These are phyloP conservation scores for Blastobotrys mokoenaii DNA, from an alignment of 805 yeast genomes.

Conservation along the genomic window DNA sequence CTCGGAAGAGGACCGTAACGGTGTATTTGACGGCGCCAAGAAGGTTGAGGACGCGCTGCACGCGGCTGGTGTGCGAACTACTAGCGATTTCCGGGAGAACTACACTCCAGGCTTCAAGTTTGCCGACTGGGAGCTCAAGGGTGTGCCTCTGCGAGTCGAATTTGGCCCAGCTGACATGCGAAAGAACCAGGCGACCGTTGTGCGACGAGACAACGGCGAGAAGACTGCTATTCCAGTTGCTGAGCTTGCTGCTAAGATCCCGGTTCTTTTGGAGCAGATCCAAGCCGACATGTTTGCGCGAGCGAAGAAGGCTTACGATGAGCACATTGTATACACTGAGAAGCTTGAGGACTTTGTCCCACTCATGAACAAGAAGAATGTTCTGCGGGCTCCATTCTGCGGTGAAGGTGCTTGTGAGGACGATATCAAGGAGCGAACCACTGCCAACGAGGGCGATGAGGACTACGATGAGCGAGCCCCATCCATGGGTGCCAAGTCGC, in stretches of 20 bases:
- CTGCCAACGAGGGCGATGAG: constrained; percentile 69
- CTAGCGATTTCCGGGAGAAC: constrained; percentile 84
- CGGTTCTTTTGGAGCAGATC: constrained; percentile 71
- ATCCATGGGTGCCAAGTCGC: constrained; percentile 97
- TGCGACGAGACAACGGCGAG: constrained; percentile 83
- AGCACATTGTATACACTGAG: constrained; percentile 72
- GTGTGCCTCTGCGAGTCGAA: constrained; percentile 89
- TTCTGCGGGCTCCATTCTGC: constrained; percentile 95
- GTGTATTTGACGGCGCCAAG: constrained; percentile 62
- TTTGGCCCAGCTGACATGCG: constrained; percentile 94
- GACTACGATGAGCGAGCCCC: constrained; percentile 95
- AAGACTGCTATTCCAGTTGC: constrained; percentile 61
- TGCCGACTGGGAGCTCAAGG: constrained; percentile 94
- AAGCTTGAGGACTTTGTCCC: constrained; percentile 93
- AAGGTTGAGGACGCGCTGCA: constrained; percentile 55
- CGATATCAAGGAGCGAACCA: constrained; percentile 80
- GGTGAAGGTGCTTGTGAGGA: constrained; percentile 93
- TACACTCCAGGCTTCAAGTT: constrained; percentile 99
- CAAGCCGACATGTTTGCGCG: constrained; percentile 63
- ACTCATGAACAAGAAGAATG: constrained; percentile 81
- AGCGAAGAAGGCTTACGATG: constrained; percentile 78
- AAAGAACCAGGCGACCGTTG: constrained; percentile 72
- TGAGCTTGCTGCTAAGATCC: constrained; percentile 57
- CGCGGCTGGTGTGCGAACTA: constrained; percentile 60
- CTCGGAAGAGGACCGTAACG: constrained; percentile 60